Base-by-base conservation (phyloP, 352 stramenopile species). In the Phytophthora kernoviae region DNA sequence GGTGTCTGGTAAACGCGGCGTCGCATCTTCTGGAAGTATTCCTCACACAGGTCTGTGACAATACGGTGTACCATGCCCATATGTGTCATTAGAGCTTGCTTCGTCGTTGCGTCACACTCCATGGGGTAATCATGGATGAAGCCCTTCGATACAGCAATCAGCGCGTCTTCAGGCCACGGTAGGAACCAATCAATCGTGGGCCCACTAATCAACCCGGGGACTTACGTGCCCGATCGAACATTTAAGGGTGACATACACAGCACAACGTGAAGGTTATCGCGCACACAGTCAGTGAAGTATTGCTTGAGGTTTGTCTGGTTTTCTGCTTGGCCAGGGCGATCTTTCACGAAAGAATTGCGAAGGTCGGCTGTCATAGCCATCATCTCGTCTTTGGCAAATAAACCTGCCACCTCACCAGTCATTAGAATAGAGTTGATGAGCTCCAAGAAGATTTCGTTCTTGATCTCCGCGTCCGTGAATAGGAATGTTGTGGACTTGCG, bases 141-240 rank as follows among this genome's bases (percentile, higher is more conserved):
- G 0, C 96, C 96, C 61, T 97, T 94, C 10, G 94, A 98, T 34
- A 99, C 97, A 26, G 91, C 94, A 12, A 99, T 97, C 6, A 99
- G 77, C 5, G 97, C 97, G 62, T 99, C 97, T 81, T 99, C 95
- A 5, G 97, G 97, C 97, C 97, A 99, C n/a, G 94, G 87, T 39
- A 99, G 75, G 79, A 99, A 99, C 97, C 97, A 99, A 55, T 99
- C 97, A 62, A 99, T 99, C 3, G 97, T 99, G n/a, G 96, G 96
- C 4, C 91, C 94, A 43, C 85, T 98, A 52, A 99, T 98, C 22
- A 99, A 78, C 5, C 97, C 94, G 7, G 97, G 97, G 71, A 99
- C 62, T 99, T 99, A 1, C 96, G 84, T 4, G 96, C 97, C 15
- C 97, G 85, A 12, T 98, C 91, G 0, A 96, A 96, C 88, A 65